Base-by-base conservation (phyloP, 768 basidiomycete genomes). In the Tephrocybe sp. region DNA sequence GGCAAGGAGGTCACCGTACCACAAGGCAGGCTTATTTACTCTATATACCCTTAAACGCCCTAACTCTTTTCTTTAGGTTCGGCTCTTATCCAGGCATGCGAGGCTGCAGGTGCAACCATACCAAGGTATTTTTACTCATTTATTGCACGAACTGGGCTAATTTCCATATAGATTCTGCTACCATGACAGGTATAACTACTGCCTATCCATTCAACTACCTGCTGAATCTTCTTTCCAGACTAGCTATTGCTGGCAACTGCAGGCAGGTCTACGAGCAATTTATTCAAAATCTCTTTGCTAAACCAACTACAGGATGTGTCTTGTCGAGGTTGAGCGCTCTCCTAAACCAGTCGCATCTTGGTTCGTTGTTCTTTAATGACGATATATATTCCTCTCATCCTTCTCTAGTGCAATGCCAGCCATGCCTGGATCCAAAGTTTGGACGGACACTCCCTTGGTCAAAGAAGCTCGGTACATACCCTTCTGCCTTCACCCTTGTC, bases 211-310 rank as follows among this genome's bases (percentile, higher is more conserved):
- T n/a, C 46, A 20, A 42, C 40, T 11, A 52, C 26, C n/a, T 48
- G 26, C 34, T 46, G 30, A 50, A 45, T 23, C 49, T 41, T 46
- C 44, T 45, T 16, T 43, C 3, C 48, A 89, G 94, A 61, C 83
- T 98, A 20, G 93, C 95, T 43, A 95, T 98, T 63, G 96, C 96
- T 60, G 96, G 96, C 45, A 98, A 98, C 68, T 98, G 96, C 74
- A 89, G 91, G 90, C 90, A 58, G 68, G 87, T 69, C 11, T 7
- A 11, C 20, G 11, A 9, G 2, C 19, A 8, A 6, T 16, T 16
- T 1, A 7, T 7, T 19, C 3, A 12, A 5, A 9, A n/a, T 1
- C 11, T 2, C 10, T 48, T 22, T 51, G 26, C 26, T 26, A 43
- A 39, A 47, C 50, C 42, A 48, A 22, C 19, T 45, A 19, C 55